Conservation (phyloP, 2,329 filamentous ascomycete species). For the Aureobasidium pullulans region DNA sequence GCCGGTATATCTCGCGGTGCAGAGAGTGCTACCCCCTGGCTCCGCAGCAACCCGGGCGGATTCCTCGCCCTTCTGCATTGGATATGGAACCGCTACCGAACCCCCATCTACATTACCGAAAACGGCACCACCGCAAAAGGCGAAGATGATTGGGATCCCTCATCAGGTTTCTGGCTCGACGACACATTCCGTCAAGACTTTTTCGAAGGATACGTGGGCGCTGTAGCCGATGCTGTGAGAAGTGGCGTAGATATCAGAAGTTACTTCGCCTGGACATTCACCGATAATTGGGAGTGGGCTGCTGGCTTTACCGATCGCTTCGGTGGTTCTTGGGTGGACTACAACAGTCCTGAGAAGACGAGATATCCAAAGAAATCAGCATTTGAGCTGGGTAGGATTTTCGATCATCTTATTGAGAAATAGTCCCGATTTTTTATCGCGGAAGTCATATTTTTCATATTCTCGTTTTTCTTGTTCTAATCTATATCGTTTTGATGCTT, state of each 20-base stretch:
- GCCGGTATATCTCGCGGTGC: slow-evolving; percentile 48
- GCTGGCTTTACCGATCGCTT: slow-evolving; percentile 35
- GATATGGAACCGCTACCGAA: slow-evolving; percentile 68
- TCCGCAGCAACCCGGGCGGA: slow-evolving; percentile 65
- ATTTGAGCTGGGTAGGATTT: neutral
- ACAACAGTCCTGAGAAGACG: slow-evolving; percentile 30
- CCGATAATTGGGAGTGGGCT: slow-evolving; percentile 55
- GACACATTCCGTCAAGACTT: slow-evolving; percentile 78
- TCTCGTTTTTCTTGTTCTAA: too few species aligned
- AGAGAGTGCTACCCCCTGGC: slow-evolving; percentile 76
- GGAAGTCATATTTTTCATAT: too few species aligned
- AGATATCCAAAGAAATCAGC: slow-evolving; percentile 29
- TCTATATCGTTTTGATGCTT: too few species aligned
- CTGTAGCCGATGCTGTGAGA: slow-evolving; percentile 65
- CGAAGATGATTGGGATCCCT: slow-evolving; percentile 60
- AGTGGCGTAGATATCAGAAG: slow-evolving; percentile 71
- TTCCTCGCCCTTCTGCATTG: slow-evolving; percentile 72
- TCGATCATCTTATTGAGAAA: neutral
- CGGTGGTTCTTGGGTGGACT: slow-evolving; percentile 37
- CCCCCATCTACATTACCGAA: slow-evolving; percentile 82
- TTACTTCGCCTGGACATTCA: slow-evolving; percentile 80
- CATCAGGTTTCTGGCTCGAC: slow-evolving; percentile 46
- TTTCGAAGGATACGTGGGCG: slow-evolving; percentile 67
- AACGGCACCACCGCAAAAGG: slow-evolving; percentile 73
- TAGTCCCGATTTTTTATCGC: too few species aligned